phyloP scores from a whole-genome alignment of 228 moss, liverwort and hornwort genomes.

The Sphagnum magellanicum region DNA sequence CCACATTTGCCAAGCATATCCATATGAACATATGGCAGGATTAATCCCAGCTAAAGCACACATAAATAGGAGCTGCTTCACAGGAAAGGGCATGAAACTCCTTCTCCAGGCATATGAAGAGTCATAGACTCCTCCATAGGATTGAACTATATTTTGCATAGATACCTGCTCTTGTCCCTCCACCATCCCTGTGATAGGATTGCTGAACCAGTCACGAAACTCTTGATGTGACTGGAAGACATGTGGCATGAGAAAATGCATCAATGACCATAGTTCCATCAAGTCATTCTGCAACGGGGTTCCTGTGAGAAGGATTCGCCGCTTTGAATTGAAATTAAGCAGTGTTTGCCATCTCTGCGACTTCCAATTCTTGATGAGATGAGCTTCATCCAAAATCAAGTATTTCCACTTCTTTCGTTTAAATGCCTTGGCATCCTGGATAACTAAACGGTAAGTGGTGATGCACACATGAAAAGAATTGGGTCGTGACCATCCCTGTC shows the following conservation, averaged over 20 bases:
- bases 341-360: constrained; percentile 98
- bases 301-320: constrained; percentile 89
- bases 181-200: constrained; percentile 97
- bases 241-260: constrained; percentile 99
- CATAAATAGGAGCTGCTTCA: too few relatives aligned
- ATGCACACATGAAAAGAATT: constrained; percentile 98
- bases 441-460: constrained; percentile 91
- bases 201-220: constrained; percentile 99
- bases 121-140: neutral
- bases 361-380: constrained; percentile 98
- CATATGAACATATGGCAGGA: too few relatives aligned
- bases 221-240: constrained; percentile 97
- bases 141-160: neutral
- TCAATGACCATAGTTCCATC: constrained; percentile 99
- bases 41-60: too few relatives aligned
- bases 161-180: constrained; percentile 85
- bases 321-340: constrained; percentile 94
- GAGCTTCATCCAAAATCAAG: constrained; percentile 93
- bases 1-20: too few relatives aligned
- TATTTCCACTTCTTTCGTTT: constrained; percentile 99
- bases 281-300: constrained; percentile 99
- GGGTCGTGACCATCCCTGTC: constrained; percentile 93
- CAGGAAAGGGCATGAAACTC: neutral
- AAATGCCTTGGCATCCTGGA: constrained; percentile 98
- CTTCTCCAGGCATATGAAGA: neutral